These are phyloP conservation scores for Geosiphon pyriformis DNA, from an alignment of 192 early-diverging fungal species.

Conservation along the genomic window DNA sequence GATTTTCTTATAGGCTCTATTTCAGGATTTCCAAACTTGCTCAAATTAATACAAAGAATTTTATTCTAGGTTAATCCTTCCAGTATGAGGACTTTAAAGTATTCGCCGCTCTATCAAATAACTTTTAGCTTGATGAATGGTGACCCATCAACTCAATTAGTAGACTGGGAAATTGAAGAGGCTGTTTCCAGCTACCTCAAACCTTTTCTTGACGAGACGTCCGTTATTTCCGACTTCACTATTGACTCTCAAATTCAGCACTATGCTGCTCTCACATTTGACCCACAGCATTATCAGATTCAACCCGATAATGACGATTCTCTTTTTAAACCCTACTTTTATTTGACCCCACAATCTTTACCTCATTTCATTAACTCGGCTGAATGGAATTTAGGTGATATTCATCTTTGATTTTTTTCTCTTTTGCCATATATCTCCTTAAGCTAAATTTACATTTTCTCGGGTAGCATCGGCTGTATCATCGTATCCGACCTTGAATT, in stretches of 20 bases:
- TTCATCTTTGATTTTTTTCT: too few species aligned
- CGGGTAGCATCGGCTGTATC: conserved; percentile 76
- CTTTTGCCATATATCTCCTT: too few species aligned
- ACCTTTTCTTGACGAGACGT: conserved; percentile 69
- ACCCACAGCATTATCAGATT: conserved; percentile 44
- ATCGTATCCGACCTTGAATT: conserved; percentile 76
- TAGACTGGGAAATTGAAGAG: conserved; percentile 80
- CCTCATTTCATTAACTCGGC: conserved; percentile 93
- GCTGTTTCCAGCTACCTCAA: conserved; percentile 59
- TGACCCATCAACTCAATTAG: conserved; percentile 58
- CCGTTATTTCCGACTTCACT: conserved; percentile 65
- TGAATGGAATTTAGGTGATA: conserved; percentile 89
- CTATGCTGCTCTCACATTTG: conserved; percentile 71
- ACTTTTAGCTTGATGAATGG: conserved; percentile 85
- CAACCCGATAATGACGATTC: too few species aligned
- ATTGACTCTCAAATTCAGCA: conserved; percentile 83
- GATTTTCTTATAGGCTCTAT: not conserved
- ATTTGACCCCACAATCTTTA: conserved; percentile 64
- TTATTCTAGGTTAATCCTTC: conserved; percentile 25
- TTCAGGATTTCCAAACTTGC: not conserved
- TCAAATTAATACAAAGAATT: not conserved
- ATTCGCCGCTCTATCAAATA: conserved; percentile 76
- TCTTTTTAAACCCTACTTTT: too few species aligned
- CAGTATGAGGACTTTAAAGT: conserved; percentile 75
- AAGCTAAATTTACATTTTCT: not conserved